A percentile compares a stretch with the other conserved stretches of the same genome.
These are phyloP conservation scores for Ogataea degrootiae DNA, from an alignment of 805 yeast species.

Conservation along the genomic window DNA sequence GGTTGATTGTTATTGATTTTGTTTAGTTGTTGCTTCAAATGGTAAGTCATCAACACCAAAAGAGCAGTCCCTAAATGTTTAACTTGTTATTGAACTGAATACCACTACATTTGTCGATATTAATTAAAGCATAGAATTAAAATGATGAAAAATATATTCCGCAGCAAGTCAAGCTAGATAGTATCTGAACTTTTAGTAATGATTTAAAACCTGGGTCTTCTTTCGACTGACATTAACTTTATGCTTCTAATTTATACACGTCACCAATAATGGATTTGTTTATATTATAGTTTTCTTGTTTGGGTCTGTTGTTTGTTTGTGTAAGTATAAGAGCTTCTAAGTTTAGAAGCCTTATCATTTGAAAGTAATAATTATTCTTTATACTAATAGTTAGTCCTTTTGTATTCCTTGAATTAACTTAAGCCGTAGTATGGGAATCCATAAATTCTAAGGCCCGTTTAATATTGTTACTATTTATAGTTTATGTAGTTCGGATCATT, in stretches of 20 bases:
- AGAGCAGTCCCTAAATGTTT: neutral
- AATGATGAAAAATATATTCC: conserved; percentile 30
- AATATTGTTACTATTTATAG: no score
- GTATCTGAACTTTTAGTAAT: conserved; percentile 36
- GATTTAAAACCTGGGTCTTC: conserved; percentile 35
- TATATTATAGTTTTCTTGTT: neutral
- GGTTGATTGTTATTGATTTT: no score
- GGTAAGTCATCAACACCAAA: no score
- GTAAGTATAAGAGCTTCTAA: neutral
- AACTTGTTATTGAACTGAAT: neutral
- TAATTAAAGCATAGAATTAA: conserved; percentile 1
- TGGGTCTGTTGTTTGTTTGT: neutral
- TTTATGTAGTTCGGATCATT: no score
- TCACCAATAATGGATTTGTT: neutral
- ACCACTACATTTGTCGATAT: no score
- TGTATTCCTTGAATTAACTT: no score
- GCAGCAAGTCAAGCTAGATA: conserved; percentile 38
- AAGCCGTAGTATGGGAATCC: no score
- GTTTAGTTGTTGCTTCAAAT: no score
- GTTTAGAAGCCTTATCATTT: conserved; percentile 4
- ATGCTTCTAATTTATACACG: no score
- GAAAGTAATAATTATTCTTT: neutral
- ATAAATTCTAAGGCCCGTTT: no score
- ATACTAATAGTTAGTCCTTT: neutral
- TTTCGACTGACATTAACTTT: conserved; percentile 29